phyloP scores from a whole-genome alignment of 2,329 filamentous ascomycete genomes.

The Sporothrix pallida region DNA sequence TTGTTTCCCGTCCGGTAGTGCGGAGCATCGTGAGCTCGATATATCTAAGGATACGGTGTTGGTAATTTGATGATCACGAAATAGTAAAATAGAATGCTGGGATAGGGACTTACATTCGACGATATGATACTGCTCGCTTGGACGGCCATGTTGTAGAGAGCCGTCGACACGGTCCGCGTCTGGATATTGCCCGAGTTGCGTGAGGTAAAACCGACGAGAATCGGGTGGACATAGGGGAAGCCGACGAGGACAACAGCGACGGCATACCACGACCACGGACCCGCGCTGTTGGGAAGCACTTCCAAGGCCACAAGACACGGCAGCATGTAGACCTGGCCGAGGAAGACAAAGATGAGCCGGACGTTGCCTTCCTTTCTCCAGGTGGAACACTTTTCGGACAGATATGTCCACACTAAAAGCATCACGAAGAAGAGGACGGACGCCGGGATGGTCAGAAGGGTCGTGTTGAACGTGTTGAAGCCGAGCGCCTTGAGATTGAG shows the following conservation, averaged over 20 bases:
- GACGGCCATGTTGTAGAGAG: slow-evolving; percentile 64
- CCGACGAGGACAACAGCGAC: slow-evolving; percentile 53
- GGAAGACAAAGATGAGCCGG: slow-evolving; percentile 50
- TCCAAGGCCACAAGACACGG: slow-evolving; percentile 56
- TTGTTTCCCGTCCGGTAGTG: slow-evolving; percentile 53
- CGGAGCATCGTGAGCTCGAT: slow-evolving; percentile 52
- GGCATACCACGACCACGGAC: slow-evolving; percentile 55
- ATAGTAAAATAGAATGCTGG: no score
- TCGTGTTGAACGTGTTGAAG: slow-evolving; percentile 36
- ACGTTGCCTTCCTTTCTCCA: slow-evolving; percentile 44
- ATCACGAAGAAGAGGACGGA: slow-evolving; percentile 49
- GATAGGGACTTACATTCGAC: slow-evolving; percentile 45
- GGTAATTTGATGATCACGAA: no score
- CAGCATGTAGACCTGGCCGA: slow-evolving; percentile 58
- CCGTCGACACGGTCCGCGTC: slow-evolving; percentile 65
- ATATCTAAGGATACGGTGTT: slow-evolving; percentile 39
- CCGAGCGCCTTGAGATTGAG: slow-evolving; percentile 34
- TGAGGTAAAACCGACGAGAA: slow-evolving; percentile 62
- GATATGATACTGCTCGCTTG: slow-evolving; percentile 53
- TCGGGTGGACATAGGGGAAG: slow-evolving; percentile 53
- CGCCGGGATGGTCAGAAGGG: slow-evolving; percentile 36
- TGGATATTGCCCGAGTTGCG: slow-evolving; percentile 67
- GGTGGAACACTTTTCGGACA: slow-evolving; percentile 48
- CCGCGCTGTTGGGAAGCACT: slow-evolving; percentile 45
- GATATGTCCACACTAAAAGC: slow-evolving; percentile 54